Percentiles rank a stretch among this genome's conserved stretches.
These are phyloP conservation scores for Microsporum audouinii DNA, from an alignment of 2,329 filamentous ascomycete genomes.

Conservation along the genomic window DNA sequence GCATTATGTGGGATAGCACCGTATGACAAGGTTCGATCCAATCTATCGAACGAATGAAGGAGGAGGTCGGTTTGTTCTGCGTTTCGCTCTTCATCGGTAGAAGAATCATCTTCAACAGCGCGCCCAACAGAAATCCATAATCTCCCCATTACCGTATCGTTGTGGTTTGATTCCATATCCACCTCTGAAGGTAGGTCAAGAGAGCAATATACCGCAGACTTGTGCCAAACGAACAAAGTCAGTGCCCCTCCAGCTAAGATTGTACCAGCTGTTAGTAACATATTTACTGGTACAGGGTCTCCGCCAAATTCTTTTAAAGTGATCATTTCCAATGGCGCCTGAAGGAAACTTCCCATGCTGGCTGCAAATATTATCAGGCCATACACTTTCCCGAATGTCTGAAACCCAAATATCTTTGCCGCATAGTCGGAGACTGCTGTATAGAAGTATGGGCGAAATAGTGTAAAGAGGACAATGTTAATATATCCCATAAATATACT, in stretches of 20 bases:
- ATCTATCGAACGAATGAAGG: neutral
- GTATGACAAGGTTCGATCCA: neutral
- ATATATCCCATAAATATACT: slow-evolving; percentile 56
- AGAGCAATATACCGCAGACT: slow-evolving; percentile 12
- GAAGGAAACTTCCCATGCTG: slow-evolving; percentile 71
- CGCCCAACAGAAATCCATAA: neutral
- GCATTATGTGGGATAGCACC: neutral
- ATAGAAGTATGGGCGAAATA: slow-evolving; percentile 84
- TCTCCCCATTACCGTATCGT: neutral
- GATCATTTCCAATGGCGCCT: slow-evolving; percentile 66
- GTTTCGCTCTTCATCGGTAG: neutral
- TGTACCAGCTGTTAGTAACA: slow-evolving; percentile 52
- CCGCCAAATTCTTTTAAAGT: slow-evolving; percentile 60
- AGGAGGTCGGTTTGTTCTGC: neutral
- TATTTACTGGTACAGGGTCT: slow-evolving; percentile 67
- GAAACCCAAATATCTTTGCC: slow-evolving; percentile 85
- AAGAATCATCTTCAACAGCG: neutral
- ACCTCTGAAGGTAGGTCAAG: neutral
- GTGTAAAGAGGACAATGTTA: slow-evolving; percentile 71
- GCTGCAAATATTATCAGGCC: slow-evolving; percentile 79
- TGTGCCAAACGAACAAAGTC: slow-evolving; percentile 52
- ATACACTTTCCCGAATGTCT: slow-evolving; percentile 84
- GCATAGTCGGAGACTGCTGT: slow-evolving; percentile 81
- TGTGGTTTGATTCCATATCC: neutral
- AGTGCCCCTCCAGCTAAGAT: slow-evolving; percentile 54